These are phyloP conservation scores for Bipolaris victoriae DNA, from an alignment of 2,329 filamentous ascomycete genomes.

Conservation along the genomic window DNA sequence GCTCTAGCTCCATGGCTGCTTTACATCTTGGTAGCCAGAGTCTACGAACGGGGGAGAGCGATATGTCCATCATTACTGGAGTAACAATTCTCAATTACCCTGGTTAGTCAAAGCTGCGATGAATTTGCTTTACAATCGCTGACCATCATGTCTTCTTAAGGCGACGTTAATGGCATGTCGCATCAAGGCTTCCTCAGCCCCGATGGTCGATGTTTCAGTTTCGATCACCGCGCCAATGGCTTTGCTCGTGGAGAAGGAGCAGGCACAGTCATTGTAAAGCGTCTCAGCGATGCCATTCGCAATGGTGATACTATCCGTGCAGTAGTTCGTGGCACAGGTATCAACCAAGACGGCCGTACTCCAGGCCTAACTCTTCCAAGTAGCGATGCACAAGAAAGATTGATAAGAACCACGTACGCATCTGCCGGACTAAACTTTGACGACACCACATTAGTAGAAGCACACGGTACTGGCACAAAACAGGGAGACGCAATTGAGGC, in stretches of 20 bases:
- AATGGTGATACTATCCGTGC: constrained; percentile 36
- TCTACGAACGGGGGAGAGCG: constrained; percentile 8
- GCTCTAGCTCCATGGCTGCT: constrained; percentile 29
- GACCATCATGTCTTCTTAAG: neutral
- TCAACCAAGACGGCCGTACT: neutral
- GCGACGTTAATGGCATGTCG: constrained; percentile 28
- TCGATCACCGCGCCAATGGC: constrained; percentile 63
- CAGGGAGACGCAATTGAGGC: constrained; percentile 3
- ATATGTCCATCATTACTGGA: constrained; percentile 5
- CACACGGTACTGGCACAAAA: constrained; percentile 1
- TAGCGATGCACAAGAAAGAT: neutral
- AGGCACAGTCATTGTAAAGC: constrained; percentile 33
- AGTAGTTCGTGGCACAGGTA: constrained; percentile 21
- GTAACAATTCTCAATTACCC: constrained; percentile 1
- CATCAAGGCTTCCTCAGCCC: constrained; percentile 15
- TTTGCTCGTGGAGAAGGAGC: constrained; percentile 69
- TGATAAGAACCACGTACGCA: constrained; percentile 1
- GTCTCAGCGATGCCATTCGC: constrained; percentile 13
- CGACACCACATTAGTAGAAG: neutral
- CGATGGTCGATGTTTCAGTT: constrained; percentile 38
- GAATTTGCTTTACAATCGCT: neutral
- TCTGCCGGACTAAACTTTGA: neutral
- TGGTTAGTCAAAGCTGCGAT: neutral
- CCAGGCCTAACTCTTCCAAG: neutral
- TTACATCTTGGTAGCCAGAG: constrained; percentile 26